A percentile compares a stretch with the other conserved stretches of the same genome.
Conservation (phyloP, 176 grass and related monocot genomes). For the Secale cereale region DNA sequence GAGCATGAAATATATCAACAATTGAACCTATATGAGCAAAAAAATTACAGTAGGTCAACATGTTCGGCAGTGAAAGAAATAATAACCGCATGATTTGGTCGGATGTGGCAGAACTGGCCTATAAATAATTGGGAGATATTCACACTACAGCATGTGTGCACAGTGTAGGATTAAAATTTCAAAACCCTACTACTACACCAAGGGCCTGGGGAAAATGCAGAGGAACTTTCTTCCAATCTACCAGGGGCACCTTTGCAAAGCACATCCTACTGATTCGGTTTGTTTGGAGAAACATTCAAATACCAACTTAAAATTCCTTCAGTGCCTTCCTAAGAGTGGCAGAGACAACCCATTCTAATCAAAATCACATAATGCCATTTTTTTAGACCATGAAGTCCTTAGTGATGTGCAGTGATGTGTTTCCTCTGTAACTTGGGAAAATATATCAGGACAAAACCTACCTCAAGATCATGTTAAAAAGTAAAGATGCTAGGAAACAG, state of each 20-base stretch:
- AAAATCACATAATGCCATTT: background rate
- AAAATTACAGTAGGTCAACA: background rate
- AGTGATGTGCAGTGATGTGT: background rate
- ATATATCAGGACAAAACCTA: background rate
- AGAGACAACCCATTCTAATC: background rate
- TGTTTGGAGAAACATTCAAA: background rate
- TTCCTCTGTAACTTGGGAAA: background rate
- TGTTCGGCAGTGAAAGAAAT: background rate
- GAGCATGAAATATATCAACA: slow-evolving; percentile 99
- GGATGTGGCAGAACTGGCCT: background rate
- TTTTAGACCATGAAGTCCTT: background rate
- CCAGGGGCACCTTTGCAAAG: background rate
- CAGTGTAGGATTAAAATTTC: background rate
- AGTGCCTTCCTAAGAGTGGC: background rate
- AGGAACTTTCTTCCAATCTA: background rate
- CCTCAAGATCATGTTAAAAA: background rate
- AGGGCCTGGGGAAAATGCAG: background rate
- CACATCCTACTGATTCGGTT: background rate
- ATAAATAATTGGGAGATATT: background rate
- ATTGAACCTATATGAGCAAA: slow-evolving; percentile 65
- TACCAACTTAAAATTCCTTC: background rate
- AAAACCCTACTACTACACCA: background rate
- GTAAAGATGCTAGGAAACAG: background rate
- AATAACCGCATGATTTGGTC: background rate
- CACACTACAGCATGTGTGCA: background rate